A percentile compares a stretch with the other conserved stretches of the same genome.
Conservation (phyloP, 2,329 filamentous ascomycete genomes). For the Phaeomoniella chlamydospora region DNA sequence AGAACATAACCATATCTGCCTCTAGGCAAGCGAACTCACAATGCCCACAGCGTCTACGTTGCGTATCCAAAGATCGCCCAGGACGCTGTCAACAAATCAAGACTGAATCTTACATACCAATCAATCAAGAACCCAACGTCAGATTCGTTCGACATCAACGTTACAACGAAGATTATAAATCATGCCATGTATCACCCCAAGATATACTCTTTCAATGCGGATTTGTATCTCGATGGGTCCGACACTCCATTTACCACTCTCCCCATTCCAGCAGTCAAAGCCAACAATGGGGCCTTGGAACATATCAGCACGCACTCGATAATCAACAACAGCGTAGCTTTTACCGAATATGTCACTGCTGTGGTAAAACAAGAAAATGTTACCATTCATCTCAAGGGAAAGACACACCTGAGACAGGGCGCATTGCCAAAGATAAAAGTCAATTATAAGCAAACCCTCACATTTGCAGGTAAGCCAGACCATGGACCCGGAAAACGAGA, state of each 20-base stretch:
- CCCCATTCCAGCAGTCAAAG: conserved; percentile 28
- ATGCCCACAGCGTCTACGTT: conserved; percentile 38
- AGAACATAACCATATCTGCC: background rate
- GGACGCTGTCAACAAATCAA: conserved; percentile 35
- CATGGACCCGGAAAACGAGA: background rate
- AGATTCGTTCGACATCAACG: conserved; percentile 31
- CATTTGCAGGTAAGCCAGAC: conserved; percentile 35
- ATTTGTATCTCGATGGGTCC: conserved; percentile 30
- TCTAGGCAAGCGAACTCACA: no score
- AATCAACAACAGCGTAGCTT: conserved; percentile 28
- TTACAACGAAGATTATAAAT: conserved; percentile 32
- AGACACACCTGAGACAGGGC: conserved; percentile 35
- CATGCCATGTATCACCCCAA: conserved; percentile 37
- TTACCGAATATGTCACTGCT: conserved; percentile 33
- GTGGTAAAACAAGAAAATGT: conserved; percentile 35
- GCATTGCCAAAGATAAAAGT: conserved; percentile 34
- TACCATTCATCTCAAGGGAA: conserved; percentile 34
- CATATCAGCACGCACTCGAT: conserved; percentile 27
- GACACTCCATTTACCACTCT: conserved; percentile 26
- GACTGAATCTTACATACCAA: conserved; percentile 34
- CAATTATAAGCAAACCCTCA: conserved; percentile 40
- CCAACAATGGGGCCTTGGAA: conserved; percentile 25
- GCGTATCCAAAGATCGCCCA: conserved; percentile 45
- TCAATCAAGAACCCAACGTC: conserved; percentile 34
- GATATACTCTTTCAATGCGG: conserved; percentile 38